A percentile compares a stretch with the other conserved stretches of the same genome.
phyloP scores from a whole-genome alignment of 2,329 filamentous ascomycete species.

The Arthrobotrys entomopaga region DNA sequence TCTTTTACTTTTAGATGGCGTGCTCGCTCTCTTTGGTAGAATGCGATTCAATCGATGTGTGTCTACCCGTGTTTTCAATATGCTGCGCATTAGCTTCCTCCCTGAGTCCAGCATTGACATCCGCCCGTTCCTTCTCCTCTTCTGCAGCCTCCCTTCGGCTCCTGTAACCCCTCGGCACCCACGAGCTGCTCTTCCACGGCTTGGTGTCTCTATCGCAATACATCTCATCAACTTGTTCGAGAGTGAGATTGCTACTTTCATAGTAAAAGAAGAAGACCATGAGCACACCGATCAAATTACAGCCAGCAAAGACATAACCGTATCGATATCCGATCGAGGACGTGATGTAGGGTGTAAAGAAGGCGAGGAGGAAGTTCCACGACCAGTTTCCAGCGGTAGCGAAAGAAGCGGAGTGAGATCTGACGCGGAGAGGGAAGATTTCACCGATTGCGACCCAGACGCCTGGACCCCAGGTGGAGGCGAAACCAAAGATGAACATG shows the following conservation, averaged over 20 bases:
- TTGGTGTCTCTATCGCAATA: conserved; percentile 72
- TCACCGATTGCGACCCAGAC: conserved; percentile 77
- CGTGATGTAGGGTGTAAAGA: conserved; percentile 84
- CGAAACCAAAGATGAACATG: conserved; percentile 74
- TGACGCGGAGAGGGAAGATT: conserved; percentile 72
- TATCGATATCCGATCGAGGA: conserved; percentile 76
- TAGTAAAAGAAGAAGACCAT: conserved; percentile 82
- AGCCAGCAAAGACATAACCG: conserved; percentile 79
- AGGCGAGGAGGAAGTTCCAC: conserved; percentile 79
- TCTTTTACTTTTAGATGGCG: conserved; percentile 12
- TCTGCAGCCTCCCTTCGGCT: conserved; percentile 61
- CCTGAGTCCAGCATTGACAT: conserved; percentile 42
- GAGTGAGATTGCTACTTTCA: conserved; percentile 76
- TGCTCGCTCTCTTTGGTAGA: conserved; percentile 43
- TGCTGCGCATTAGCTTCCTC: conserved; percentile 35
- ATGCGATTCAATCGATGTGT: conserved; percentile 38
- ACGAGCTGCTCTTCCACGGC: conserved; percentile 72
- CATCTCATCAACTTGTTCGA: conserved; percentile 85
- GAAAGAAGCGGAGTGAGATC: conserved; percentile 71
- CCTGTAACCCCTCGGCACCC: conserved; percentile 65
- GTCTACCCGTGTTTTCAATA: conserved; percentile 32
- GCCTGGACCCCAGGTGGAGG: conserved; percentile 76
- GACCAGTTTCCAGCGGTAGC: conserved; percentile 73
- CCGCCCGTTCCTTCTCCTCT: conserved; percentile 34
- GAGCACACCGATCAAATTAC: conserved; percentile 72